Percentiles rank a stretch among this genome's conserved stretches.
phyloP scores from a whole-genome alignment of 805 yeast species.

The Candida germanica region DNA sequence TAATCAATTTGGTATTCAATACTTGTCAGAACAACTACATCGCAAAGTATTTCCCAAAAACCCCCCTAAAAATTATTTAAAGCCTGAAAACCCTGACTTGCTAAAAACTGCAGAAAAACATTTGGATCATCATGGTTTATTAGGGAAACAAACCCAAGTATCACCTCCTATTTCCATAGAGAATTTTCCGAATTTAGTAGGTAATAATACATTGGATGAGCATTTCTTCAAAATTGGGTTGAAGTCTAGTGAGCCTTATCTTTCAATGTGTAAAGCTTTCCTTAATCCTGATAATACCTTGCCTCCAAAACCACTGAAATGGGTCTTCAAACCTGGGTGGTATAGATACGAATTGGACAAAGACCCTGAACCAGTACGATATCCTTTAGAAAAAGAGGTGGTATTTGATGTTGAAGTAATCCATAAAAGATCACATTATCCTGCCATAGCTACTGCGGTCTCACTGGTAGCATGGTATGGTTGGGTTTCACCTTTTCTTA shows the following conservation, averaged over 20 bases:
- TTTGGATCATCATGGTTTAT: conserved; percentile 57
- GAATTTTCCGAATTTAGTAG: conserved; percentile 69
- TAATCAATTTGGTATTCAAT: conserved; percentile 80
- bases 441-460: conserved; percentile 79
- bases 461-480: conserved; percentile 83
- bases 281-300: conserved; percentile 24
- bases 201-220: conserved; percentile 67
- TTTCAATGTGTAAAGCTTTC: conserved; percentile 47
- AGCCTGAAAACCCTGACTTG: conserved; percentile 29
- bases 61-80: conserved; percentile 23
- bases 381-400: conserved; percentile 67
- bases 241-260: conserved; percentile 57
- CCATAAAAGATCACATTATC: conserved; percentile 69
- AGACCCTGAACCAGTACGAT: conserved; percentile 54
- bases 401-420: conserved; percentile 90
- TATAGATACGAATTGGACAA: conserved; percentile 58
- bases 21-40: conserved; percentile 58
- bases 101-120: conserved; percentile 58
- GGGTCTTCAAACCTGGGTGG: conserved; percentile 79
- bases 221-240: conserved; percentile 77
- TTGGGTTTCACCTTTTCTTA: conserved; percentile 88
- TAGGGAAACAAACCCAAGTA: conserved; percentile 69
- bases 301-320: conserved; percentile 28
- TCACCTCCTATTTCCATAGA: conserved; percentile 56
- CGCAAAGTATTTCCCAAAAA: conserved; percentile 55